Evolutionary conservation across 2,329 filamentous ascomycete species (phyloP).

Genomic region (Hypoxylon sp.): DNA sequence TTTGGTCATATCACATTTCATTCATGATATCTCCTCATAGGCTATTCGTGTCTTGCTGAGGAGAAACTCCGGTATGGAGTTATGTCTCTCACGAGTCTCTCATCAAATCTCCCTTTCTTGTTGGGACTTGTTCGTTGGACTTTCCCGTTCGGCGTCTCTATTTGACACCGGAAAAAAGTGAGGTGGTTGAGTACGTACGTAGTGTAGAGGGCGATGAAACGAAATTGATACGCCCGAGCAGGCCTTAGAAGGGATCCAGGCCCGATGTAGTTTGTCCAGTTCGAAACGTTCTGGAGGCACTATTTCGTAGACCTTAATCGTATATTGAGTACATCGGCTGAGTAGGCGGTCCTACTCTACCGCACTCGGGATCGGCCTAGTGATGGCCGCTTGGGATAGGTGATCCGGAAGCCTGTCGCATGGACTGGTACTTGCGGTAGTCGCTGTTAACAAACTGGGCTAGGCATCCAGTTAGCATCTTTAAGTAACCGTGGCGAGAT

Average conservation of each 20-base stretch:
- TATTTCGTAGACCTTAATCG: neutral
- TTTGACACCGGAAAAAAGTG: neutral
- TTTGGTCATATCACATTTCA: neutral
- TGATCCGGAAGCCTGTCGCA: conserved; percentile 36
- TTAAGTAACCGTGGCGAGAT: neutral
- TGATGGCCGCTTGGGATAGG: conserved; percentile 31
- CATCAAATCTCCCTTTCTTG: neutral
- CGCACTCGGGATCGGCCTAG: neutral
- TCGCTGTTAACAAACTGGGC: conserved; percentile 37
- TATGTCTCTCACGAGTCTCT: neutral
- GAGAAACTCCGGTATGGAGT: neutral
- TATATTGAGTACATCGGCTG: neutral
- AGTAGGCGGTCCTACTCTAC: neutral
- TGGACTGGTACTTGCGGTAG: conserved; percentile 35
- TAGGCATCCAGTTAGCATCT: conserved; percentile 23
- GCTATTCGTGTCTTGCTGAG: neutral
- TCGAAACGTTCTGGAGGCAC: neutral
- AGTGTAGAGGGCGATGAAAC: neutral
- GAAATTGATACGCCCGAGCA: neutral
- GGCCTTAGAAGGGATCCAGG: neutral
- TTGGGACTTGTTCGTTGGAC: neutral
- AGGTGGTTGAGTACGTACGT: neutral
- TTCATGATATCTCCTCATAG: neutral
- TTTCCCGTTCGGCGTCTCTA: neutral
- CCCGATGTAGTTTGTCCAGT: neutral